phyloP scores from a whole-genome alignment of 2,329 filamentous ascomycete species.

The Penicillium sp. region DNA sequence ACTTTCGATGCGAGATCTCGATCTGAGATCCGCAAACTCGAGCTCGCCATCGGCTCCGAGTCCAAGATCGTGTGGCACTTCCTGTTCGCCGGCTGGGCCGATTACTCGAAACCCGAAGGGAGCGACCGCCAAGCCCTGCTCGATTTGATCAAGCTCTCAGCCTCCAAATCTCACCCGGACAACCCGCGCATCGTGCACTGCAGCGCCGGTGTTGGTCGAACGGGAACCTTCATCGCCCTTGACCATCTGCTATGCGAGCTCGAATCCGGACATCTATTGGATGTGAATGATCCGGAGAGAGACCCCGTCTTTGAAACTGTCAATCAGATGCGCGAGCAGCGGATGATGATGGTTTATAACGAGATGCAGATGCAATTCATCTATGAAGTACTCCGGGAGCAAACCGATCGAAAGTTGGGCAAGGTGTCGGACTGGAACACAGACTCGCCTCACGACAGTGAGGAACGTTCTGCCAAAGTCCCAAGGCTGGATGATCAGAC shows the following conservation, averaged over 20 bases:
- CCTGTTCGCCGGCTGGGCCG: slow-evolving; percentile 84
- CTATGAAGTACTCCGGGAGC: slow-evolving; percentile 78
- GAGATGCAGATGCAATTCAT: slow-evolving; percentile 83
- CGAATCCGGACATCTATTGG: slow-evolving; percentile 67
- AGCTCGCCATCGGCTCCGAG: slow-evolving; percentile 50
- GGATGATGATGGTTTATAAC: slow-evolving; percentile 93
- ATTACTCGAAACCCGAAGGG: slow-evolving; percentile 76
- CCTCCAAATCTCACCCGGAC: slow-evolving; percentile 46
- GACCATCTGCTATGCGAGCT: slow-evolving; percentile 87
- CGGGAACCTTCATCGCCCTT: slow-evolving; percentile 94
- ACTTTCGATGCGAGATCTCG: slow-evolving; percentile 58
- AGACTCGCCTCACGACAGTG: slow-evolving; percentile 19
- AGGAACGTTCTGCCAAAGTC: slow-evolving; percentile 38
- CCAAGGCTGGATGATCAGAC: slow-evolving; percentile 34
- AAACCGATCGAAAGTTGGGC: slow-evolving; percentile 37
- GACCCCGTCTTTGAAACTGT: slow-evolving; percentile 81
- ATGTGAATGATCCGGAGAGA: slow-evolving; percentile 45
- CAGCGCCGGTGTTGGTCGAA: slow-evolving; percentile 90
- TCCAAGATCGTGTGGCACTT: slow-evolving; percentile 77
- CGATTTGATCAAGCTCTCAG: slow-evolving; percentile 52
- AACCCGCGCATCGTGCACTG: slow-evolving; percentile 83
- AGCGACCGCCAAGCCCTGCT: slow-evolving; percentile 53
- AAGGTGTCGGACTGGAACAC: slow-evolving; percentile 15
- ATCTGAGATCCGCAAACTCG: slow-evolving; percentile 73
- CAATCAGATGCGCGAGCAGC: slow-evolving; percentile 77